Base-by-base conservation (phyloP, 345 rosid genomes). In the Geranium rotundifolium region DNA sequence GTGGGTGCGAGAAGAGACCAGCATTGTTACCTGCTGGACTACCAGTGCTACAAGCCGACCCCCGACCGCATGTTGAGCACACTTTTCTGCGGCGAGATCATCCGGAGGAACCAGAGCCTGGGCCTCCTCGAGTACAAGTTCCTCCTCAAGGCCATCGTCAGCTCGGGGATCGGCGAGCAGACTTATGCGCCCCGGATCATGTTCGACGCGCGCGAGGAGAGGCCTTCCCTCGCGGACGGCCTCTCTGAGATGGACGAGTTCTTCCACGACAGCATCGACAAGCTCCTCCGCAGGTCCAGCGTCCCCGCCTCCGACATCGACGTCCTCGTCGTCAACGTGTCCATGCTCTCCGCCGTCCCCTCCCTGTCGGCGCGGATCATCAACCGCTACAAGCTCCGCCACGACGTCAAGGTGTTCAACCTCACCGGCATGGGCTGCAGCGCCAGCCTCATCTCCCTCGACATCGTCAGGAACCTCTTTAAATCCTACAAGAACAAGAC, bases 391-490 rank as follows among this genome's bases (percentile, higher is more conserved):
- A 83, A 89, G 71, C 75, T 92, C 85, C 82, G 86, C 59, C 78
- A 82, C 1, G 96, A 87, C 68, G 52, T 89, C 13, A 89, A 89
- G 66, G 81, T 73, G 17, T 89, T 65, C 56, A 85, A 89, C 70
- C 72, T 92, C 4, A 75, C 97, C 0, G 93, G 95, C 8, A 89
- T 92, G 95, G 98, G 97, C 0, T 92, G 98, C 12, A 89, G 98
- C 66, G 95, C 98, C 34, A 89, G 95, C 74, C 73, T 89, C 20
- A 76, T 92, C 37, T 81, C 98, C 1, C 64, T 89, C 5, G 88
- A 89, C 59, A 67, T 89, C 46, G 93, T 82, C 46, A 86, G 77
- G 14, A 84, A 72, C 74, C 20, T 84, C 15, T 87, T 92, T 57
- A 89, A 78, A 52, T 72, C 78, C 4, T 61, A 80, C 29, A 75